Base-by-base conservation (phyloP, 345 rosid genomes). In the Cardamine occulta region DNA sequence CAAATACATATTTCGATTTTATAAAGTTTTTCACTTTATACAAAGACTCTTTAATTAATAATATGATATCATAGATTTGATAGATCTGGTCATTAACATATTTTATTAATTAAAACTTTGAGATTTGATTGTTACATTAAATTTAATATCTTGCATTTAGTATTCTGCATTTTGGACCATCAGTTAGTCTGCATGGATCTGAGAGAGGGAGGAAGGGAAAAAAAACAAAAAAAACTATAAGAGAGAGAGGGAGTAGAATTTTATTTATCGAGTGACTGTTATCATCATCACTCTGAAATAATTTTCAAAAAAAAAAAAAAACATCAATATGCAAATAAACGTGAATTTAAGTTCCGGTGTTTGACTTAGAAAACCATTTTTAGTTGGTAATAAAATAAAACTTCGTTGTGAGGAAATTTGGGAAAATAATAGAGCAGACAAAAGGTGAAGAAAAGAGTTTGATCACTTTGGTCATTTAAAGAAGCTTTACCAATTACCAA, bases 51-150 rank as follows among this genome's bases (percentile, higher is more conserved):
- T 57, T 67, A 35, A 24, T 59, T 7, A 39, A 2, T 58, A 34
- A 26, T 18, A 34, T 14, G 7, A 2, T 58, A 34, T 42, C 23
- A 55, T 64, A 57, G 72, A 66, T 47, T 14, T 45, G 51, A 35
- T 40, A 75, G 45, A 54, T 68, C 69, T 52, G 28, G 29, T 68
- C 35, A 52, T 60, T 60, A 68, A 52, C 56, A 37, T 61, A 52
- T 24, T 63, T 60, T 51, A 32, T 42, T 53, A 75, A 61, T 49
- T 15, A 61, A 29, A 73, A 23, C 57, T 29, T 7, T 60, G 18
- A 14, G 75, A 62, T 62, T 63, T 70, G 52, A 76, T 70, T 63
- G 70, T 65, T 70, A 26, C n/a, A 63, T 34, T 76, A 44, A 40
- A 24, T 40, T 48, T 21, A 6, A 54, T 70, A 61, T 53, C 5